These are phyloP conservation scores for Phytophthora litchii DNA, from an alignment of 352 stramenopile genomes.

Conservation along the genomic window DNA sequence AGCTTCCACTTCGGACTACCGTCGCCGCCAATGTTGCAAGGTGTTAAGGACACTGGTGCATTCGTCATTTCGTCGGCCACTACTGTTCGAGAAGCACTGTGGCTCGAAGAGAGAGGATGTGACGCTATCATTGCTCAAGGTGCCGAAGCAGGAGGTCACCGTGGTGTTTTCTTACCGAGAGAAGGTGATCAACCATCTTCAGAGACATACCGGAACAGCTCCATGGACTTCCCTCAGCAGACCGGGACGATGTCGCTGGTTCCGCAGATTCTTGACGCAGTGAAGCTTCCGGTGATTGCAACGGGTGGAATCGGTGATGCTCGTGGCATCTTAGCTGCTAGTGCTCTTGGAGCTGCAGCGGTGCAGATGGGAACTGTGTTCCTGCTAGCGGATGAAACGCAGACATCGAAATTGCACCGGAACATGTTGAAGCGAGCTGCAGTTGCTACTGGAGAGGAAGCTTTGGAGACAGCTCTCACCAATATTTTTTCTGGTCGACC, in stretches of 20 bases:
- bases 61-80: conserved; percentile 55
- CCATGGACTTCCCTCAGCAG: conserved; percentile 32
- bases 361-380: conserved; percentile 75
- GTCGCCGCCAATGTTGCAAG: conserved; percentile 24
- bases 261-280: conserved; percentile 46
- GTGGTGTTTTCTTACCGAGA: conserved; percentile 50
- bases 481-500: conserved; percentile 51
- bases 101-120: conserved; percentile 35
- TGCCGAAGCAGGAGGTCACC: conserved; percentile 62
- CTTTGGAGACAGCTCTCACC: conserved; percentile 30
- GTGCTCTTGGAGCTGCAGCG: conserved; percentile 50
- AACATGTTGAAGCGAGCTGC: conserved; percentile 42
- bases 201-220: conserved; percentile 24
- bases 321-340: conserved; percentile 41
- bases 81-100: conserved; percentile 40
- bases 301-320: conserved; percentile 62
- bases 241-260: conserved; percentile 57
- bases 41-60: conserved; percentile 46
- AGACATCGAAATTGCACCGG: conserved; percentile 39
- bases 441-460: conserved; percentile 18
- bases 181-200: conserved; percentile 5
- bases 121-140: conserved; percentile 67
- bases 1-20: conserved; percentile 76
- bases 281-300: conserved; percentile 56
- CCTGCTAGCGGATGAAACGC: conserved; percentile 50